Evolutionary conservation across 495 filamentous ascomycete genomes (phyloP).

Genomic region (Cairneyella variabilis): DNA sequence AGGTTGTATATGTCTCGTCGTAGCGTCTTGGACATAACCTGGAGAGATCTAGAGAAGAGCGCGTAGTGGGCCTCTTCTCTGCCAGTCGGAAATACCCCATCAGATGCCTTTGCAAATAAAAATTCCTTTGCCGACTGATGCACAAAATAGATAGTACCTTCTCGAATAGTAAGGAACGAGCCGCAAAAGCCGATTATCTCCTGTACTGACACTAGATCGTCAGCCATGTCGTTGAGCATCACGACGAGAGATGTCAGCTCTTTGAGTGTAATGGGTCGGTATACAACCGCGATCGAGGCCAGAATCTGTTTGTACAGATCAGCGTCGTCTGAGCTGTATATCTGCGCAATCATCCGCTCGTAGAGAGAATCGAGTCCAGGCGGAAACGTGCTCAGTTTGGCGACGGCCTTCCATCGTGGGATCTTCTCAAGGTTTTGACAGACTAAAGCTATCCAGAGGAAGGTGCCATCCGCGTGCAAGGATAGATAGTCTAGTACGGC

Average conservation of each 20-base stretch:
- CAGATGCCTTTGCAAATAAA: conserved; percentile 17
- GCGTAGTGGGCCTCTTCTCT: conserved; percentile 2
- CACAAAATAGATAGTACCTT: conserved; percentile 26
- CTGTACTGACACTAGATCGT: not conserved
- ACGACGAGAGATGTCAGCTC: conserved; percentile 5
- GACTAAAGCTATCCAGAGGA: conserved; percentile 19
- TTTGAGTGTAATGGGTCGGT: conserved; percentile 8
- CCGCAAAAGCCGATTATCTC: conserved; percentile 22
- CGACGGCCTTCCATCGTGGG: conserved; percentile 5
- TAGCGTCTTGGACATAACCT: not conserved
- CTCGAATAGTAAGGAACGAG: conserved; percentile 27
- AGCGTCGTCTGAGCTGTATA: conserved; percentile 25
- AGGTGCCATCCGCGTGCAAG: conserved; percentile 3
- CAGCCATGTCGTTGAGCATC: not conserved
- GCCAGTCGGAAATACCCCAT: conserved; percentile 23
- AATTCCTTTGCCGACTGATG: conserved; percentile 32
- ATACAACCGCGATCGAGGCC: conserved; percentile 13
- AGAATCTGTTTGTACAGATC: conserved; percentile 23
- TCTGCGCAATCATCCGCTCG: conserved; percentile 28
- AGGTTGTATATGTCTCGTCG: not conserved
- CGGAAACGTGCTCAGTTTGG: conserved; percentile 24
- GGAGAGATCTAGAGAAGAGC: not conserved
- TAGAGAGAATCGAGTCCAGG: conserved; percentile 30
- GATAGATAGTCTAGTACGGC: not conserved
- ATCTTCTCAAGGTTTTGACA: conserved; percentile 17